A percentile compares a stretch with the other conserved stretches of the same genome.
Evolutionary conservation across 805 yeast species (phyloP).

Genomic region (Metschnikowia hibisci): DNA sequence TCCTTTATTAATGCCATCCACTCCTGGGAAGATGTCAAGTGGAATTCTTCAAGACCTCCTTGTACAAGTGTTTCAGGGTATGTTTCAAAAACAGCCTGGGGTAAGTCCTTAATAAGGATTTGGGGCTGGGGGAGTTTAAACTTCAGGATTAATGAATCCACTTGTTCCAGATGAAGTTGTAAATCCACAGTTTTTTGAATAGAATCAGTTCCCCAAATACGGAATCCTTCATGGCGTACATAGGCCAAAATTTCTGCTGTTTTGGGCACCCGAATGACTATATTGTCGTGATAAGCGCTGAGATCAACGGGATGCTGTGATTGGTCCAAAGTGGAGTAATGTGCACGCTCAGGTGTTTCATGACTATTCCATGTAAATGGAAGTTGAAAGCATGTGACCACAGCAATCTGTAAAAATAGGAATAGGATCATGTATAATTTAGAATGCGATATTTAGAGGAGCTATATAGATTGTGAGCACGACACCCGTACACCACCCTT

Average conservation of each 20-base stretch:
- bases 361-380: constrained; percentile 9
- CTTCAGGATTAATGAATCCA: constrained; percentile 14
- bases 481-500: constrained; percentile 12
- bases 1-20: neutral
- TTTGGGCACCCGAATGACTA: constrained; percentile 44
- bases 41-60: constrained; percentile 3
- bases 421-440: constrained; percentile 5
- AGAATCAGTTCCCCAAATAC: constrained; percentile 48
- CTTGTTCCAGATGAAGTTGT: constrained; percentile 19
- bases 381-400: constrained; percentile 10
- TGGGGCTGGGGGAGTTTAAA: constrained; percentile 24
- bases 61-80: constrained; percentile 34
- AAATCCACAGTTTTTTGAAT: constrained; percentile 47
- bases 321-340: constrained; percentile 27
- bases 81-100: constrained; percentile 54
- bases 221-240: constrained; percentile 16
- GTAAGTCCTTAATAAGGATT: constrained; percentile 53
- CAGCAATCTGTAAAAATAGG: constrained; percentile 4
- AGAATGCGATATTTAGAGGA: neutral
- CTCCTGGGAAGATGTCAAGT: constrained; percentile 2
- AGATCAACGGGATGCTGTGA: constrained; percentile 39
- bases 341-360: constrained; percentile 17
- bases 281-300: constrained; percentile 36
- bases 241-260: constrained; percentile 15
- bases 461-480: neutral